Percentiles rank a stretch among this genome's conserved stretches.
Evolutionary conservation across 2,329 filamentous ascomycete species (phyloP).

Genomic region (Fusarium setosum): DNA sequence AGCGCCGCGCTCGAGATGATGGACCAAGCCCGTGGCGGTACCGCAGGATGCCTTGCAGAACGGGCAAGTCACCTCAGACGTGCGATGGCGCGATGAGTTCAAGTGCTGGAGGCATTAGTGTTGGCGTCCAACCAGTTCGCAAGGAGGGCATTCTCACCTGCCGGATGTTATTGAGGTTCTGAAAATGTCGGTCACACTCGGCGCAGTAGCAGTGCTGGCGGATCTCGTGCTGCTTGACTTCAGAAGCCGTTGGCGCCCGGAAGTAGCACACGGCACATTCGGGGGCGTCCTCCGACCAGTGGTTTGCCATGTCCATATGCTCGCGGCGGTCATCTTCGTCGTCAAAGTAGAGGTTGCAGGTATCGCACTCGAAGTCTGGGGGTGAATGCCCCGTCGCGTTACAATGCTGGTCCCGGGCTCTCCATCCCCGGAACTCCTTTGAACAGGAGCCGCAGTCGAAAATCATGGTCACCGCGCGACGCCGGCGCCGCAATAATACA

Average conservation of each 20-base stretch:
- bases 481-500: neutral
- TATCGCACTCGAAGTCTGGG: slow-evolving; percentile 45
- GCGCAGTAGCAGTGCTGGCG: slow-evolving; percentile 47
- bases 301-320: slow-evolving; percentile 46
- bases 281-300: slow-evolving; percentile 36
- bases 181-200: slow-evolving; percentile 48
- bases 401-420: slow-evolving; percentile 45
- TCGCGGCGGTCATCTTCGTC: slow-evolving; percentile 30
- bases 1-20: slow-evolving; percentile 67
- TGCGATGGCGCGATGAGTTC: slow-evolving; percentile 60
- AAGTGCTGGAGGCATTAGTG: slow-evolving; percentile 58
- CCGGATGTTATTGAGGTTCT: slow-evolving; percentile 34
- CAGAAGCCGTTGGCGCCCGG: neutral
- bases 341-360: slow-evolving; percentile 40
- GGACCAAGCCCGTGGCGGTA: slow-evolving; percentile 63
- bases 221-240: slow-evolving; percentile 43
- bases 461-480: slow-evolving; percentile 5
- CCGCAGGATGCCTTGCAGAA: slow-evolving; percentile 62
- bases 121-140: accelerated
- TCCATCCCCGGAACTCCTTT: slow-evolving; percentile 38
- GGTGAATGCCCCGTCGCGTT: slow-evolving; percentile 38
- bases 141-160: neutral
- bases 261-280: slow-evolving; percentile 45
- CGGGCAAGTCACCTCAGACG: slow-evolving; percentile 54
- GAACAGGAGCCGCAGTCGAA: slow-evolving; percentile 43